Percentiles rank a stretch among this genome's conserved stretches.
Evolutionary conservation across 1,284 basidiomycete genomes (phyloP).

Genomic region (Takashimella tepidaria): DNA sequence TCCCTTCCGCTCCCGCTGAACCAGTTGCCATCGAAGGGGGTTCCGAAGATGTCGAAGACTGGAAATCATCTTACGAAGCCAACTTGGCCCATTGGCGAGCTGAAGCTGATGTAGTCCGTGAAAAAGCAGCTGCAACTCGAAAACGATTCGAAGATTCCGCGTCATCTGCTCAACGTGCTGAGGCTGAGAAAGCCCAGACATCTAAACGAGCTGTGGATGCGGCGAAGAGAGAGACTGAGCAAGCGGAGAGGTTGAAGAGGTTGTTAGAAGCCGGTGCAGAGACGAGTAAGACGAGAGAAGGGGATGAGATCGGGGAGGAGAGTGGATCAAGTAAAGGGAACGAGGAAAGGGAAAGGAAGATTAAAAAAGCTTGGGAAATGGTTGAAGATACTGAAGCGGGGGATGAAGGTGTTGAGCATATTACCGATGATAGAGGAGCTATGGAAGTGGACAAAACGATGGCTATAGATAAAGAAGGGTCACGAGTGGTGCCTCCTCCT

Average conservation of each 20-base stretch:
- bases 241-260: constrained; percentile 49
- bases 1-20: constrained; percentile 2
- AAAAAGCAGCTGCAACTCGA: constrained; percentile 69
- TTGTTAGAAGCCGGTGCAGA: constrained; percentile 17
- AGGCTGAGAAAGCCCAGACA: constrained; percentile 18
- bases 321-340: constrained; percentile 5
- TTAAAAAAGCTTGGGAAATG: constrained; percentile 56
- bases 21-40: constrained; percentile 7
- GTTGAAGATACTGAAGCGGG: constrained; percentile 48
- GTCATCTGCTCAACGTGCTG: constrained; percentile 20
- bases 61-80: constrained; percentile 63
- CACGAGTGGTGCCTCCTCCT: too few species aligned
- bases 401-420: constrained; percentile 29
- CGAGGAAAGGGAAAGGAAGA: constrained; percentile 44
- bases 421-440: constrained; percentile 52
- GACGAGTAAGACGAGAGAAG: constrained; percentile 11
- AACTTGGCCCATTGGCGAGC: constrained; percentile 67
- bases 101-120: constrained; percentile 65
- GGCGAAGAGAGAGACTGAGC: constrained; percentile 24
- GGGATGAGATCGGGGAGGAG: constrained; percentile 9
- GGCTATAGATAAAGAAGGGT: too few species aligned
- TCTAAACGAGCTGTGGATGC: constrained; percentile 18
- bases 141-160: constrained; percentile 59
- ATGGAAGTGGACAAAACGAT: constrained; percentile 43
- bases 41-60: constrained; percentile 45